Evolutionary conservation across 208 protist genomes (phyloP).

Genomic region (Leptomonas pyrrhocoris): DNA sequence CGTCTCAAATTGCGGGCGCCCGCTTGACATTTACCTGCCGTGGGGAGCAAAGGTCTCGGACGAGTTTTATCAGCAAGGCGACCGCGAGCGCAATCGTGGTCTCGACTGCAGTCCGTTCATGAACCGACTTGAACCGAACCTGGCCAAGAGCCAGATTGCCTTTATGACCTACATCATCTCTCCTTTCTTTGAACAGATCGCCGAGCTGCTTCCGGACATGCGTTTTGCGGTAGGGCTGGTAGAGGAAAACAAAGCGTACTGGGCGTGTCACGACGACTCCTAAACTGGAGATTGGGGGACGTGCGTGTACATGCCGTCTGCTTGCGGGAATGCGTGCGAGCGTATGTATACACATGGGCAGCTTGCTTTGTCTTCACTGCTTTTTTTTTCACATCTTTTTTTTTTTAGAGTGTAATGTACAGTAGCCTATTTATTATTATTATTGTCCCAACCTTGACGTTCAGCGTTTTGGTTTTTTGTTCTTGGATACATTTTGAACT

Average conservation of each 20-base stretch:
- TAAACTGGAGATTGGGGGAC: slow-evolving; percentile 8
- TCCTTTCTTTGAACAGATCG: slow-evolving; percentile 88
- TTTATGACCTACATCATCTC: slow-evolving; percentile 94
- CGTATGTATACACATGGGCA: neutral
- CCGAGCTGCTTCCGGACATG: slow-evolving; percentile 85
- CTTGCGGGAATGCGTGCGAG: neutral
- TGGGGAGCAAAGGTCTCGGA: slow-evolving; percentile 92
- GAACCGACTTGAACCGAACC: slow-evolving; percentile 75
- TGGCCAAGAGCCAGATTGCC: slow-evolving; percentile 89
- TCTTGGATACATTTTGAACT: no score
- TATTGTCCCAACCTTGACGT: neutral
- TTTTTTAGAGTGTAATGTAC: slow-evolving; percentile 9
- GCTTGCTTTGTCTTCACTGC: slow-evolving; percentile 6
- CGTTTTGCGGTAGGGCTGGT: slow-evolving; percentile 77
- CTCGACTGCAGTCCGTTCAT: slow-evolving; percentile 94
- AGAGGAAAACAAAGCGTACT: slow-evolving; percentile 85
- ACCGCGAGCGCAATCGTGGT: slow-evolving; percentile 85
- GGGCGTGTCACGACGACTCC: slow-evolving; percentile 63
- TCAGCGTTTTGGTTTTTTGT: neutral
- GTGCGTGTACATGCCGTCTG: no score
- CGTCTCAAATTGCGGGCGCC: slow-evolving; percentile 93
- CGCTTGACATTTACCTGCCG: slow-evolving; percentile 82
- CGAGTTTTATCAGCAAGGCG: slow-evolving; percentile 95
- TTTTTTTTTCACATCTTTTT: slow-evolving; percentile 13
- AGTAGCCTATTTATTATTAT: no score